Evolutionary conservation across 306 rosid genomes (phyloP).

Genomic region (Casuarina cunninghamiana): DNA sequence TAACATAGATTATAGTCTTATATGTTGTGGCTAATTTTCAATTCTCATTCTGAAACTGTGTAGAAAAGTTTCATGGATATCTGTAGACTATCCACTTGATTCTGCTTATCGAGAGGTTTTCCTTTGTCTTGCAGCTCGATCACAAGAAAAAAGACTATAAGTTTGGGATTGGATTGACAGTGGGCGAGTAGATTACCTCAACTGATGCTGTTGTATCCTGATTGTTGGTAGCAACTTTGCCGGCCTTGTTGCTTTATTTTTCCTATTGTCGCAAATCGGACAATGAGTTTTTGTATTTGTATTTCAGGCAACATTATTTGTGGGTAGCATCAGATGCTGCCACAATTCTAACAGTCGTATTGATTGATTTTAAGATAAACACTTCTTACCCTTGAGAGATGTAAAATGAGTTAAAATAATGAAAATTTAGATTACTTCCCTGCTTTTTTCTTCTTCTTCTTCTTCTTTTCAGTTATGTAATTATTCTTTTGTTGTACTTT

Average conservation of each 20-base stretch:
- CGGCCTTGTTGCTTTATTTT: constrained; percentile 13
- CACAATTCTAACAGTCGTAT: not conserved
- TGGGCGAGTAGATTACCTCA: constrained; percentile 69
- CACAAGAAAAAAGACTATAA: constrained; percentile 96
- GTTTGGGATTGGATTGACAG: constrained; percentile 97
- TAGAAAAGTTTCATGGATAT: not conserved
- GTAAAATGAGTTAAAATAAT: constrained; percentile 24
- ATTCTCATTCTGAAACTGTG: not conserved
- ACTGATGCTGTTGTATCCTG: not conserved
- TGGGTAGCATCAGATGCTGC: constrained; percentile 17
- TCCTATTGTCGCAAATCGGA: not conserved
- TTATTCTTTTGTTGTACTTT: too few relatives aligned
- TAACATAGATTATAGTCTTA: not conserved
- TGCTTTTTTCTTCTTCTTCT: too few relatives aligned
- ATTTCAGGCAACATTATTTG: constrained; percentile 2
- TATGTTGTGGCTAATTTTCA: not conserved
- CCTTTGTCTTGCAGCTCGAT: constrained; percentile 69
- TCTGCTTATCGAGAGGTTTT: constrained; percentile 14
- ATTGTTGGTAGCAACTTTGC: constrained; percentile 8
- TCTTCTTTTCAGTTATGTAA: too few relatives aligned
- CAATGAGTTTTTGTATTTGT: not conserved
- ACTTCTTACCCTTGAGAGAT: not conserved
- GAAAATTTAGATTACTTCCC: not conserved
- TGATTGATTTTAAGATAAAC: constrained; percentile 11
- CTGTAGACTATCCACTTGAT: not conserved